A percentile compares a stretch with the other conserved stretches of the same genome.
phyloP scores from a whole-genome alignment of 352 stramenopile species.

The Pythium aristosporum region DNA sequence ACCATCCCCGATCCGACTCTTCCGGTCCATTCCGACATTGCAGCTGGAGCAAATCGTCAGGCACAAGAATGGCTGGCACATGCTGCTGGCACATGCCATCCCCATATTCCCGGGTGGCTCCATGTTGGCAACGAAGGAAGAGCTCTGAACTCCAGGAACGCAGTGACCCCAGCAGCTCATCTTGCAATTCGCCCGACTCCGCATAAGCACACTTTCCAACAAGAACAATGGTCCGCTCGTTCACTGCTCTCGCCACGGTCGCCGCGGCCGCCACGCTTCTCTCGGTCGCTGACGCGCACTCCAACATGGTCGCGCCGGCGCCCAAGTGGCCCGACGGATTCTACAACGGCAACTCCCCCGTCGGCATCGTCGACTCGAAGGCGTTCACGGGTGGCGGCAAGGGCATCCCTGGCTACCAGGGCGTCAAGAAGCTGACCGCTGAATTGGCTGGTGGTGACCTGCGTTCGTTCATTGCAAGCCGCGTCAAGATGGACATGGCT shows the following conservation, averaged over 20 bases:
- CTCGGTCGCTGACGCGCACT: conserved; percentile 23
- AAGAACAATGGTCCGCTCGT: conserved; percentile 19
- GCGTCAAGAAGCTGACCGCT: conserved; percentile 12
- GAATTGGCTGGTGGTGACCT: conserved; percentile 14
- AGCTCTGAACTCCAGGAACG: too few species aligned
- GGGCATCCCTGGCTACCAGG: conserved; percentile 10
- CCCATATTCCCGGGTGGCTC: too few species aligned
- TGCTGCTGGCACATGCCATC: too few species aligned
- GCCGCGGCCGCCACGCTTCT: conserved; percentile 13
- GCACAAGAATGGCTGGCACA: too few species aligned
- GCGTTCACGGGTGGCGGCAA: conserved; percentile 11
- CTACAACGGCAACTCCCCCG: conserved; percentile 27
- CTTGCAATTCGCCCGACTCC: conserved; percentile 9
- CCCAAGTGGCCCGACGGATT: conserved; percentile 9
- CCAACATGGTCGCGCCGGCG: conserved; percentile 21
- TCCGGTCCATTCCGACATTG: background rate
- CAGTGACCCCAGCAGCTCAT: background rate
- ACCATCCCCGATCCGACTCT: conserved; percentile 1
- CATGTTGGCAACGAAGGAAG: too few species aligned
- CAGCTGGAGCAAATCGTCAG: background rate
- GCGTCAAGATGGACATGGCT: conserved; percentile 12
- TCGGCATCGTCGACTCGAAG: conserved; percentile 17
- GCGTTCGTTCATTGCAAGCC: conserved; percentile 13
- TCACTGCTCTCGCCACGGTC: conserved; percentile 17
- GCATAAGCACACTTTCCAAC: background rate